Evolutionary conservation across 192 early-diverging fungal genomes (phyloP), one percentile per base, ranked within the genome.

Genomic region (Coemansia sp.): DNA sequence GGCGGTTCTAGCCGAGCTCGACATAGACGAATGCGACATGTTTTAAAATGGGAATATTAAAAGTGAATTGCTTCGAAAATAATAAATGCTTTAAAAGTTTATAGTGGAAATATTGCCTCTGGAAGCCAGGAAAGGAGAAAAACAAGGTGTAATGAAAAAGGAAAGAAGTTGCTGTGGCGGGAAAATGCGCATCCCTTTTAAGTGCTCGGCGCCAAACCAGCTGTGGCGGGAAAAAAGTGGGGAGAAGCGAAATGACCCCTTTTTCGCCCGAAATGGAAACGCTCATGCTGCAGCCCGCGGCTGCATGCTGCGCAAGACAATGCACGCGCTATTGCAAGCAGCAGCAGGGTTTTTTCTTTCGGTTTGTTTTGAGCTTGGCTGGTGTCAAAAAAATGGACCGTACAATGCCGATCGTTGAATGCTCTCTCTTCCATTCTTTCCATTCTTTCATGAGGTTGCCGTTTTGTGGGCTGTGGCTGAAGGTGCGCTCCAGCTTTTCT

Each of bases 1-100:
- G 12, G 63, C 63, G 29, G 67, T 65, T 44, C 46, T 61, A 24
- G 63, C 25, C 0, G 73, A 76, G 60, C 67, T 69, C 32, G 67
- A 65, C 12, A 48, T 19, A 9, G 46, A 48, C 21, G 46, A 48
- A 25, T 48, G 46, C 14, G 46, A 48, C 46, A 48, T 48, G 18
- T 9, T 40, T 40, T 40, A 40, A 40, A n/a, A n/a, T n/a, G n/a
- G n/a, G n/a, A n/a, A n/a, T n/a, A n/a, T n/a, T n/a, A n/a, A n/a
- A n/a, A n/a, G n/a, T n/a, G n/a, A n/a, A n/a, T n/a, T n/a, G n/a
- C n/a, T n/a, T 40, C 35, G n/a, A 40, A 16, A 40, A 16, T 40
- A 40, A 40, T 5, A 38, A 35, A 35, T n/a, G n/a, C n/a, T n/a
- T n/a, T n/a, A n/a, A n/a, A n/a, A n/a, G n/a, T n/a, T n/a, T n/a